These are phyloP conservation scores for Strobilomyces dryophilus DNA, from an alignment of 768 basidiomycete genomes.

Conservation along the genomic window DNA sequence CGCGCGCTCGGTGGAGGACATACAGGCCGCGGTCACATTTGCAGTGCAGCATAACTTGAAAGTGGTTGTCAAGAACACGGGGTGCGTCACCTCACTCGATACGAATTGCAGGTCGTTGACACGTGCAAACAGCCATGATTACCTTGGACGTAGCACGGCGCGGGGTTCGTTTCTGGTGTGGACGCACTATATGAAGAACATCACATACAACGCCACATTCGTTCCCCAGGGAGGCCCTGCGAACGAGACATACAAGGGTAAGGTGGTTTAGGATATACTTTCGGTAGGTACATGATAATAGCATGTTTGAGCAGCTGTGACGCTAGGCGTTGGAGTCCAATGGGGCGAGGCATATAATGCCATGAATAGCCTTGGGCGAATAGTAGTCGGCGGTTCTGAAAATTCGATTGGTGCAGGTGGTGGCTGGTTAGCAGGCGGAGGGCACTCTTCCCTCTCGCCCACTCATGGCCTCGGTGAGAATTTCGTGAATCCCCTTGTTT, in stretches of 20 bases:
- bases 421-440: too few relatives aligned
- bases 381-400: slow-evolving; percentile 43
- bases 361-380: slow-evolving; percentile 32
- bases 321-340: slow-evolving; percentile 18
- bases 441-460: slow-evolving; percentile 39
- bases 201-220: slow-evolving; percentile 31
- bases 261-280: neutral
- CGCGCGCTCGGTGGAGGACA: slow-evolving; percentile 17
- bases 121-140: slow-evolving; percentile 30
- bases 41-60: slow-evolving; percentile 17
- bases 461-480: slow-evolving; percentile 40
- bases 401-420: slow-evolving; percentile 35
- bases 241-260: slow-evolving; percentile 21
- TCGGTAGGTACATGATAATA: neutral
- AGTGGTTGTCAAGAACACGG: slow-evolving; percentile 27
- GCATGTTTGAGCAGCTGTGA: neutral
- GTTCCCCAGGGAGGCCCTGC: slow-evolving; percentile 30
- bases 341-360: slow-evolving; percentile 44
- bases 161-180: slow-evolving; percentile 36
- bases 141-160: slow-evolving; percentile 38
- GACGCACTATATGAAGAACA: too few relatives aligned
- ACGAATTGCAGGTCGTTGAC: neutral
- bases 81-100: slow-evolving; percentile 8
- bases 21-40: too few relatives aligned
- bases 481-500: neutral